A percentile compares a stretch with the other conserved stretches of the same genome.
Evolutionary conservation across 2,329 filamentous ascomycete genomes (phyloP).

Genomic region (Verticillium klebahnii): DNA sequence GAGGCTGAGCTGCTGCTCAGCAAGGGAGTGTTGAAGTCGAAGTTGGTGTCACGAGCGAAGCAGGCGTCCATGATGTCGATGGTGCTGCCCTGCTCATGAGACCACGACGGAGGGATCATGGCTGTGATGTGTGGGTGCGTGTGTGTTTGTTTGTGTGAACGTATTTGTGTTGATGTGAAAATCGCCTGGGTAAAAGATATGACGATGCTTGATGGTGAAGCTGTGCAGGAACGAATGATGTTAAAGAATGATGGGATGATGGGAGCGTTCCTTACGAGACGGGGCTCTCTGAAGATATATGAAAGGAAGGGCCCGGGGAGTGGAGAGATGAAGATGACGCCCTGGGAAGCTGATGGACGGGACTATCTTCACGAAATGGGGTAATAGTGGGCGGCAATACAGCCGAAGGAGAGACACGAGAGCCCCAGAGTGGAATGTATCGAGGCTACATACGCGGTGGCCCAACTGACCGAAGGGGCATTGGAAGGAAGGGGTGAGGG

Average conservation of each 20-base stretch:
- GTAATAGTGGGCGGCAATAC: conserved; percentile 14
- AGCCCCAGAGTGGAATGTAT: conserved; percentile 28
- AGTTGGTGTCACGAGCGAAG: conserved; percentile 11
- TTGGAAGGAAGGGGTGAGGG: conserved; percentile 3
- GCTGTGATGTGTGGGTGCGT: conserved; percentile 6
- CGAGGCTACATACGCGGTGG: conserved; percentile 13
- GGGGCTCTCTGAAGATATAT: conserved; percentile 37
- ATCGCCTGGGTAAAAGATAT: neutral
- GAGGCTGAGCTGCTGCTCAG: conserved; percentile 20
- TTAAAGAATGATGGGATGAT: conserved; percentile 16
- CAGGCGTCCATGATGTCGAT: conserved; percentile 11
- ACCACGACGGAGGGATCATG: neutral
- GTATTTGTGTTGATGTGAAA: neutral
- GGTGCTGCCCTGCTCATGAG: neutral
- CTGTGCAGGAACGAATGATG: conserved; percentile 9
- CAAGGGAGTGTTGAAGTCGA: conserved; percentile 10
- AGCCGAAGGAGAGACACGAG: conserved; percentile 26
- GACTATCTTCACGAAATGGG: conserved; percentile 12
- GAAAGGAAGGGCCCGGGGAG: conserved; percentile 30
- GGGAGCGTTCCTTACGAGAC: conserved; percentile 21
- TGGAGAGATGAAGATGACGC: conserved; percentile 22
- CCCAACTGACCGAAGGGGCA: conserved; percentile 7
- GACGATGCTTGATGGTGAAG: conserved; percentile 3
- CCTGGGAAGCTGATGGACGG: conserved; percentile 8
- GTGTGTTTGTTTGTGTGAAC: conserved; percentile 6